Conservation (phyloP, 805 yeast genomes). For the Schizosaccharomyces cryophilus region DNA sequence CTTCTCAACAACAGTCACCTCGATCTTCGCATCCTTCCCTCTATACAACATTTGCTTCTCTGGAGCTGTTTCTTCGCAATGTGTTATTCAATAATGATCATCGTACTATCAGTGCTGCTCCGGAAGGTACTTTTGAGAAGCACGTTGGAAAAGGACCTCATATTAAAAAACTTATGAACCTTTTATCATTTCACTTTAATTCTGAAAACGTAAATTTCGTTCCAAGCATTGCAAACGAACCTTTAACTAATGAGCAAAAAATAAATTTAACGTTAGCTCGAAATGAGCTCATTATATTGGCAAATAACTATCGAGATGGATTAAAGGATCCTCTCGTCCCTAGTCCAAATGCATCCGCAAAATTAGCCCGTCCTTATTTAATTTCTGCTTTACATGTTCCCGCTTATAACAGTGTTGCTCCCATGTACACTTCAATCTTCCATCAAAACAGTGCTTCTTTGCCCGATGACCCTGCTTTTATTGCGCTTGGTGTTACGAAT, state of each 20-base stretch:
- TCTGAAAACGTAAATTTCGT: neutral
- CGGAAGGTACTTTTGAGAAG: neutral
- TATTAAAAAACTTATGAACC: neutral
- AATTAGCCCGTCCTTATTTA: neutral
- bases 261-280: neutral
- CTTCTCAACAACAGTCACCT: neutral
- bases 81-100: neutral
- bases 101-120: neutral
- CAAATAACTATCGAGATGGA: neutral
- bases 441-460: neutral
- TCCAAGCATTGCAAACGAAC: neutral
- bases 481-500: neutral
- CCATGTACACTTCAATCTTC: neutral
- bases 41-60: neutral
- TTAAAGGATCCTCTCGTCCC: neutral
- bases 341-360: neutral
- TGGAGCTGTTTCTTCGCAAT: neutral
- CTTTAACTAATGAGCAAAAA: neutral
- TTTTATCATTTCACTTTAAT: neutral
- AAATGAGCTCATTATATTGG: neutral
- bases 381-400: neutral
- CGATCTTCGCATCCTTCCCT: neutral
- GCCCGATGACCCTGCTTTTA: slow-evolving; percentile 1
- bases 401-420: neutral
- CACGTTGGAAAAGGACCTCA: neutral